These are phyloP conservation scores for Fusarium albidum DNA, from an alignment of 2,329 filamentous ascomycete species.

Conservation along the genomic window DNA sequence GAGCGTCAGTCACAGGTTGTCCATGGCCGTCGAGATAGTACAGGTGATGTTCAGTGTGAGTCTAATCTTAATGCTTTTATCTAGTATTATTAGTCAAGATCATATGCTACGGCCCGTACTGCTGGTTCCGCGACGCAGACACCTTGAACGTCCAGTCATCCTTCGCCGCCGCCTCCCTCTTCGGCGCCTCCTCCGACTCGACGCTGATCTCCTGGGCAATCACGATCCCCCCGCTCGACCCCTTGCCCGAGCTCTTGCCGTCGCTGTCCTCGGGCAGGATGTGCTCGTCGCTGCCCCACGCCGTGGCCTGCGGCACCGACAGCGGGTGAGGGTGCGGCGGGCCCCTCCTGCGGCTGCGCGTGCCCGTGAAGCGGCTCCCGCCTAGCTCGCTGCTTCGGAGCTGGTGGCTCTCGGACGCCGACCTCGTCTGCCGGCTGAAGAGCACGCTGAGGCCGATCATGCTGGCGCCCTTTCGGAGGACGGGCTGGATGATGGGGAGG, in stretches of 20 bases:
- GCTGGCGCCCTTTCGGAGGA: constrained; percentile 31
- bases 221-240: constrained; percentile 19
- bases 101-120: background rate
- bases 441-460: constrained; percentile 31
- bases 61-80: too few relatives aligned
- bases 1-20: too few relatives aligned
- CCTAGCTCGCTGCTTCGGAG: constrained; percentile 25
- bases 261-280: constrained; percentile 22
- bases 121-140: constrained; percentile 12
- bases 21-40: too few relatives aligned
- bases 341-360: constrained; percentile 11
- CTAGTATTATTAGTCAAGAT: too few relatives aligned
- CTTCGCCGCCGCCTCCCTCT: constrained; percentile 1
- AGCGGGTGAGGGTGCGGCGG: constrained; percentile 11
- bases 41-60: too few relatives aligned
- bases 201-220: constrained; percentile 33
- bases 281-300: constrained; percentile 36
- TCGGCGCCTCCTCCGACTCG: constrained; percentile 21
- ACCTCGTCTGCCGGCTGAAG: constrained; percentile 28
- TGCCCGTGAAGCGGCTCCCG: constrained; percentile 23
- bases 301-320: constrained; percentile 21
- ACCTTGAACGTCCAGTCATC: constrained; percentile 31
- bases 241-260: constrained; percentile 2
- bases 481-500: constrained; percentile 34
- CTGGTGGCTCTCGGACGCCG: constrained; percentile 31